phyloP scores from a whole-genome alignment of 2,329 filamentous ascomycete species.

The Chalaropsis ovoidea region DNA sequence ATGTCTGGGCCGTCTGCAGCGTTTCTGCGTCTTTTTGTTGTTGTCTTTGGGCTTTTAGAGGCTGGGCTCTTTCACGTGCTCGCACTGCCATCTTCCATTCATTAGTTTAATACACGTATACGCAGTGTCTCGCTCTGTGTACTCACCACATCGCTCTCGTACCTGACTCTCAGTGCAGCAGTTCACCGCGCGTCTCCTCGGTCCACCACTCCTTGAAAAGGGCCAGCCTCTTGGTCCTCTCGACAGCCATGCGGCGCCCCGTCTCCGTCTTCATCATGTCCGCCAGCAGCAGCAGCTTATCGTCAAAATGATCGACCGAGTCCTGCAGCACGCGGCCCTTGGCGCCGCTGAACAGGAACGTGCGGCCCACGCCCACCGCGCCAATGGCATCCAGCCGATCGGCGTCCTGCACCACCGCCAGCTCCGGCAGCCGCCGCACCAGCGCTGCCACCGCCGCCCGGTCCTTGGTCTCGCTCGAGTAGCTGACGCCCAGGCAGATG shows the following conservation, averaged over 20 bases:
- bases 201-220: constrained; percentile 50
- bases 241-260: constrained; percentile 44
- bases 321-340: constrained; percentile 49
- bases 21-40: neutral
- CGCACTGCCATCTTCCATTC: neutral
- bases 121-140: neutral
- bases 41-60: neutral
- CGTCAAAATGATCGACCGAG: constrained; percentile 63
- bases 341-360: constrained; percentile 55
- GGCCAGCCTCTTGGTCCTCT: constrained; percentile 44
- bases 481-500: constrained; percentile 68
- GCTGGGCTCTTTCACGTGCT: neutral
- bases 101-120: constrained; percentile 4
- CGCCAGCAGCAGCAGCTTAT: constrained; percentile 60
- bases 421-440: constrained; percentile 39
- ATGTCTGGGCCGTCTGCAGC: neutral
- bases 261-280: constrained; percentile 54
- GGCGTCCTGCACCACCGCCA: constrained; percentile 78
- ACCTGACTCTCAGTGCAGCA: neutral
- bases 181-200: constrained; percentile 36
- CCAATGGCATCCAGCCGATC: constrained; percentile 88
- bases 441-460: constrained; percentile 50
- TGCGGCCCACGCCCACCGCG: constrained; percentile 69
- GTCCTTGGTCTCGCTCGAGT: constrained; percentile 60
- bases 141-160: neutral